Evolutionary conservation across 2,329 filamentous ascomycete species (phyloP), one percentile per base, ranked within the genome.

Genomic region (Escovopsis sp.): DNA sequence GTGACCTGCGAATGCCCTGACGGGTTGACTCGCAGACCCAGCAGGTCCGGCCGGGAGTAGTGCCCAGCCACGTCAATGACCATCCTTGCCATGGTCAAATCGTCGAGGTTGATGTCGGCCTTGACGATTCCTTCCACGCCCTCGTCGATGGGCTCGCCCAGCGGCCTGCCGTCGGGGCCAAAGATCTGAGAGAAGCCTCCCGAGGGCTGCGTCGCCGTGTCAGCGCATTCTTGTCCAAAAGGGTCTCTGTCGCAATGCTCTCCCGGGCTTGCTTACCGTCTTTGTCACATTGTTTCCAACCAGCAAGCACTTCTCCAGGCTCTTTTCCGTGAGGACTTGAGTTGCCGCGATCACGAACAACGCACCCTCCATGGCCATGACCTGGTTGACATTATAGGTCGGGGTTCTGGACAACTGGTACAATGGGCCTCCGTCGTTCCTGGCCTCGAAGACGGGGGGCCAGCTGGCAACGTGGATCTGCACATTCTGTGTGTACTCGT

Each of bases 121-220:
- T 60, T 65, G 32, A 74, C 46, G 15, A 73, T 65, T 5, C 63
- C 60, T 49, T 75, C 70, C 23, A 61, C 58, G 0, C 59, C 59
- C 12, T 57, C 54, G 4, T 56, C 54, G 43, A 66, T 33, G 0
- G 60, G 52, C 33, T 66, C 59, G 3, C 60, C 64, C 36, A 74
- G 48, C 4, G 63, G 53, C 26, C 67, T 56, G 1, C 72, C 72
- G 48, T 74, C 70, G 0, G 72, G 71, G 0, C 66, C 70, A 45
- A 69, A 69, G 19, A 73, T 63, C 46, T 67, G 69, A 4, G 66
- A 66, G 42, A 65, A 66, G 2, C 71, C 72, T 19, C 67, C 67
- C 3, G 62, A 59, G 1, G 59, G 59, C 34, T 36, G 19, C 15
- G 34, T 10, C 10, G 9, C 34, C 8, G 3, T 36, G 34, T 36